Evolutionary conservation across 805 yeast genomes (phyloP), one percentile per base, ranked within the genome.

Genomic region (Middelhovenomyces tepae): DNA sequence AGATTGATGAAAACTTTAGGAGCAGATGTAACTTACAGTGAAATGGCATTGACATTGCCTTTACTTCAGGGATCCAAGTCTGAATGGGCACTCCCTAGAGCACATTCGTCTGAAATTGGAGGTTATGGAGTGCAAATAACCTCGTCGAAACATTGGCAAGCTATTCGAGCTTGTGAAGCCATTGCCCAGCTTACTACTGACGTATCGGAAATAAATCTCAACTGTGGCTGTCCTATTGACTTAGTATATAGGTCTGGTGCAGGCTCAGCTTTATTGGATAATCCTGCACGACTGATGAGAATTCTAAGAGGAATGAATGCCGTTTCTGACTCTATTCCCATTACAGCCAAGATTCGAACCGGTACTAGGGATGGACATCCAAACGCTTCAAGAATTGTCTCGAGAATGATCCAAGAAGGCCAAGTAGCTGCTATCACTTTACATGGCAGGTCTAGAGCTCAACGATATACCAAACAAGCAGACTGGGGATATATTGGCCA

Each of bases 181-280:
- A 59, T 84, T 15, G 62, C 71, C 11, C 66, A 68, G 36, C 68
- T 71, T 32, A 69, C 80, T 15, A 62, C 75, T 9, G 55, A 68
- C 37, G 73, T 81, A n/a, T 71, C 79, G 19, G 97, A 91, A 51
- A 64, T 91, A 43, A 91, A 91, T 54, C 69, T 91, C 49, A 91
- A 91, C 59, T 80, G 94, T 52, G 99, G 99, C 2, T 91, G 99
- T 57, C 99, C 99, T 10, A 91, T 91, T 45, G 98, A 93, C 54
- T 67, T 91, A 47, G 64, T 91, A n/a, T 91, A 78, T 57, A 73
- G 89, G 45, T 85, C 82, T 53, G 99, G 99, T 25, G 93, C 94
- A 41, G 99, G 99, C 2, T 77, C 93, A 22, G 97, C 95, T 0
- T 67, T 91, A 35, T 62, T 91, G 67, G 96, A 86, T 42, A 85